Evolutionary conservation across 1,139 yeast genomes (phyloP), one percentile per base, ranked within the genome.

Genomic region (Geotrichum australiense): DNA sequence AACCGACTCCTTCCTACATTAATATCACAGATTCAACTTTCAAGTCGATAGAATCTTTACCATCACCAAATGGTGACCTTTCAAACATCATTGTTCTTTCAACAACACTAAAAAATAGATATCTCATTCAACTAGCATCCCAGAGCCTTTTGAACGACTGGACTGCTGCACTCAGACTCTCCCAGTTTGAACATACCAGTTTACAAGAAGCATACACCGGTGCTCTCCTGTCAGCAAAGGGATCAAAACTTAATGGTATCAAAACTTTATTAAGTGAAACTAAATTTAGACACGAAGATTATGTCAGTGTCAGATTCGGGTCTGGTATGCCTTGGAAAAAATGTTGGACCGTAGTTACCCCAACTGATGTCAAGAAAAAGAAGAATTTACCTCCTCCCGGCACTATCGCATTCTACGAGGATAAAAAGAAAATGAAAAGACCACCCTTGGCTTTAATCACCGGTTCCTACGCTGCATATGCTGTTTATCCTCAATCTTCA

Each of bases 261-360:
- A 74, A 85, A 46, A 82, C 93, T 7, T 71, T 91, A 30, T 68
- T 91, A 47, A 80, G 94, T 1, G 95, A 85, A 53, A 82, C 91
- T 23, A 76, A 91, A 55, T 84, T 80, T 57, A 78, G 76, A 47
- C 94, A 86, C 57, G 96, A 86, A 61, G 96, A 89, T 56, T 89
- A 96, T 96, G 87, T 84, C 28, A 76, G 89, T 61, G 94, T 91
- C 20, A 71, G 97, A 51, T 89, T 89, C 61, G 97, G 97, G 12
- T 76, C 93, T 14, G 98, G 98, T 26, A 86, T 86, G 94, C 96
- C 96, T 1, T 91, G 97, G 96, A 84, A 82, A 57, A 73, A 94
- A 49, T 89, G 96, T 58, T 91, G 75, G 68, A 91, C 94, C 1
- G 95, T 87, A n/a, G 75, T 89, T 44, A 86, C 89, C 48, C 96